Percentiles rank a stretch among this genome's conserved stretches.
phyloP scores from a whole-genome alignment of 495 filamentous ascomycete species.

The Elaphomyces granulatus region DNA sequence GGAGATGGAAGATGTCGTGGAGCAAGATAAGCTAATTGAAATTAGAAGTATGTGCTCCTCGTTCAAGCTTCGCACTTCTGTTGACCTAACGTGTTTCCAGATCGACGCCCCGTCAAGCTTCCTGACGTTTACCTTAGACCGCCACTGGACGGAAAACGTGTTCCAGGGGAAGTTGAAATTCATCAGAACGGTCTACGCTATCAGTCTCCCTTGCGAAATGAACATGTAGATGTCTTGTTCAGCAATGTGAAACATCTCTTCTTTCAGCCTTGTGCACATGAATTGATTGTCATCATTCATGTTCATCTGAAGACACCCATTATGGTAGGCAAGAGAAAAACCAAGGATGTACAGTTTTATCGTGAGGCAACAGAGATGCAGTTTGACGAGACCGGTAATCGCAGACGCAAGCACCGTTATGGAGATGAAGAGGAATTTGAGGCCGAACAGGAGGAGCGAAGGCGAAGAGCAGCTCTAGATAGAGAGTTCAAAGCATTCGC shows the following conservation, averaged over 20 bases:
- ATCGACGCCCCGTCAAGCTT: slow-evolving; percentile 72
- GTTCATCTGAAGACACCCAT: slow-evolving; percentile 96
- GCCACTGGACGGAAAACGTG: slow-evolving; percentile 86
- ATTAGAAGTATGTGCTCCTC: slow-evolving; percentile 52
- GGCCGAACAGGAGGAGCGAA: slow-evolving; percentile 91
- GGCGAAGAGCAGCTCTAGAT: slow-evolving; percentile 79
- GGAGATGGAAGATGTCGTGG: slow-evolving; percentile 98
- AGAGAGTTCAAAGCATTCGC: slow-evolving; percentile 92
- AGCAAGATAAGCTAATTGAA: slow-evolving; percentile 92
- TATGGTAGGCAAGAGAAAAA: slow-evolving; percentile 97
- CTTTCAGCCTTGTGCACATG: slow-evolving; percentile 92
- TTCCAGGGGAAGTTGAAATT: slow-evolving; percentile 89
- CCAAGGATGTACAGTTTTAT: slow-evolving; percentile 97
- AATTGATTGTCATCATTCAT: slow-evolving; percentile 96
- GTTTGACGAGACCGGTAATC: slow-evolving; percentile 96
- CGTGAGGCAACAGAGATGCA: slow-evolving; percentile 96
- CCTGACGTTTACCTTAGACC: slow-evolving; percentile 91
- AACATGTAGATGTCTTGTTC: slow-evolving; percentile 89
- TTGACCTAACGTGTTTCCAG: slow-evolving; percentile 31
- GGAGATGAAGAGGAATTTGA: slow-evolving; percentile 99
- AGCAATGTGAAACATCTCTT: slow-evolving; percentile 98
- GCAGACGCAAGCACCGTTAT: slow-evolving; percentile 95
- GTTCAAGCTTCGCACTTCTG: slow-evolving; percentile 3
- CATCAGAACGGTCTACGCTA: slow-evolving; percentile 99
- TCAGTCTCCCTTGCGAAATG: slow-evolving; percentile 66